phyloP scores from a whole-genome alignment of 2,329 filamentous ascomycete genomes.

The Penicillium vulpinum region DNA sequence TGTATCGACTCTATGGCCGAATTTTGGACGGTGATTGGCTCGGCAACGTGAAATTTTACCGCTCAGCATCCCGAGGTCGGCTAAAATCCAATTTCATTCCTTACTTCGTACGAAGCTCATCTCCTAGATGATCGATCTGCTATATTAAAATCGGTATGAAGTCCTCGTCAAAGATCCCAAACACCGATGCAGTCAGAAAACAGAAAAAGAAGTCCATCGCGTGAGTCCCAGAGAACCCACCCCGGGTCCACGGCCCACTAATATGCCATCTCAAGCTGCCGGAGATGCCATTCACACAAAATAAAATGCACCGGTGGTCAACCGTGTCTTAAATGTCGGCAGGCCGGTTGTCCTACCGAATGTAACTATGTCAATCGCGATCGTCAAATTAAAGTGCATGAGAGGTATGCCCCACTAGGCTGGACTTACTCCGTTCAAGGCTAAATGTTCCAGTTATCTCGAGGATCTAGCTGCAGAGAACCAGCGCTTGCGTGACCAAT shows the following conservation, averaged over 20 bases:
- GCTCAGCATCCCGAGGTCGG: neutral
- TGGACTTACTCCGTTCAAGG: neutral
- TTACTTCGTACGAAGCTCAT: neutral
- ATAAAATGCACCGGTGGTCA: constrained; percentile 23
- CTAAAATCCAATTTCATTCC: neutral
- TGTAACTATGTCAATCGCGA: constrained; percentile 21
- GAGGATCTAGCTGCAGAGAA: constrained; percentile 26
- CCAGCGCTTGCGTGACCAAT: constrained; percentile 16
- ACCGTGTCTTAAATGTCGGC: constrained; percentile 18
- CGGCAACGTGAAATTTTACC: constrained; percentile 12
- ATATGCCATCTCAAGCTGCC: constrained; percentile 12
- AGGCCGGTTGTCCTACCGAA: constrained; percentile 10
- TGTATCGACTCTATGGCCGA: too few relatives aligned
- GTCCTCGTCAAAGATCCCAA: neutral
- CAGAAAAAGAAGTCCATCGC: constrained; percentile 23
- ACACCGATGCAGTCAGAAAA: constrained; percentile 5
- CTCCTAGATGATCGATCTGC: neutral
- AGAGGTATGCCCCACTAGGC: constrained; percentile 15
- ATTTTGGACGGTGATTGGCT: neutral
- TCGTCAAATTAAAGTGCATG: constrained; percentile 20
- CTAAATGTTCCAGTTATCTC: constrained; percentile 24
- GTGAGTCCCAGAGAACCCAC: constrained; percentile 3
- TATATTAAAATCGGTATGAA: constrained; percentile 3
- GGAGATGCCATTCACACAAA: constrained; percentile 21
- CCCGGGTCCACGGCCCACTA: neutral